These are phyloP conservation scores for Fusarium vanettenii DNA, from an alignment of 2,329 filamentous ascomycete species.

Conservation along the genomic window DNA sequence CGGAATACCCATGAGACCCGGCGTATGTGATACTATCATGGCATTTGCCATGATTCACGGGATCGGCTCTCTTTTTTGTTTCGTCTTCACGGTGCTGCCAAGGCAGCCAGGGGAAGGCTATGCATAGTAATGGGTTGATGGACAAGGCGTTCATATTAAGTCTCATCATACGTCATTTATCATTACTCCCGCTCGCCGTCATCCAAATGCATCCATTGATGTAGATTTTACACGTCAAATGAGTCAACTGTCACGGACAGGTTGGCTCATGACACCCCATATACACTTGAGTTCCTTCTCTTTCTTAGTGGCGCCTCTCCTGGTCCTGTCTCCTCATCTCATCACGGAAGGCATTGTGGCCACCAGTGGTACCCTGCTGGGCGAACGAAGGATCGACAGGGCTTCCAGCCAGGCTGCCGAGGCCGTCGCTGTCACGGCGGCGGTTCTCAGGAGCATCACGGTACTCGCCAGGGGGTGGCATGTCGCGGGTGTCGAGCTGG, in stretches of 20 bases:
- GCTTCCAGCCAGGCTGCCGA: conserved; percentile 62
- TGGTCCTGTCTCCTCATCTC: conserved; percentile 61
- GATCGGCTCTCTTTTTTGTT: conserved; percentile 9
- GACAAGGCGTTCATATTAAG: conserved; percentile 40
- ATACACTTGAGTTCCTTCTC: neutral
- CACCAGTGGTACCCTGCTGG: conserved; percentile 49
- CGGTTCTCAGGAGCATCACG: conserved; percentile 47
- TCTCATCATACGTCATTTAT: conserved; percentile 40
- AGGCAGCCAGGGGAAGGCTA: neutral
- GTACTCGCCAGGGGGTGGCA: conserved; percentile 46
- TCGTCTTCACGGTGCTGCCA: conserved; percentile 4
- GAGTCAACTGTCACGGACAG: neutral
- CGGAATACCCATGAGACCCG: conserved; percentile 41
- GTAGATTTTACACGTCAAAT: conserved; percentile 22
- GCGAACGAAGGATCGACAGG: conserved; percentile 57
- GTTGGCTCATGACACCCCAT: neutral
- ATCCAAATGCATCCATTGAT: conserved; percentile 18
- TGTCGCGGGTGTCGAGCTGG: conserved; percentile 54
- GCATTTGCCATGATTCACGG: conserved; percentile 23
- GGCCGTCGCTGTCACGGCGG: conserved; percentile 58
- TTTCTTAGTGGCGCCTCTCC: conserved; percentile 47
- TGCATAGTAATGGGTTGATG: conserved; percentile 11
- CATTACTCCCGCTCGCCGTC: conserved; percentile 32
- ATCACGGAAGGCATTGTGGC: conserved; percentile 60
- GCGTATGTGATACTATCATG: conserved; percentile 32